Percentiles rank a stretch among this genome's conserved stretches.
These are phyloP conservation scores for Nakaseomyces uthaithaninus DNA, from an alignment of 1,139 yeast species.

Conservation along the genomic window DNA sequence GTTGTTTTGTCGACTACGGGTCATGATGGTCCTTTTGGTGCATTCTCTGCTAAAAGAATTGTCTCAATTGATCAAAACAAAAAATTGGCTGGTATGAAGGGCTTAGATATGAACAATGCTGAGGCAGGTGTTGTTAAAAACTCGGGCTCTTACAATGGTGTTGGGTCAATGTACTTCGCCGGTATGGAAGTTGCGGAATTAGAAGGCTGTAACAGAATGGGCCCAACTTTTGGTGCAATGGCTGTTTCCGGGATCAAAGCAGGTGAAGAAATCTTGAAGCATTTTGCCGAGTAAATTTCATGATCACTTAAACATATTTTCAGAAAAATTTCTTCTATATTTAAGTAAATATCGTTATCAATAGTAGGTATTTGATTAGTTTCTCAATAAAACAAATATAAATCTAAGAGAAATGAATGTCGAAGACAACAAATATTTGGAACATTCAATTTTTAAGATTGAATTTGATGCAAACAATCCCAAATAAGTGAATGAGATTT, in stretches of 20 bases:
- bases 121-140: constrained; percentile 71
- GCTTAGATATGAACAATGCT: constrained; percentile 70
- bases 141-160: constrained; percentile 51
- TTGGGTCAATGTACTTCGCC: constrained; percentile 65
- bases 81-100: constrained; percentile 65
- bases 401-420: no score
- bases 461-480: no score
- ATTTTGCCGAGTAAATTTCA: constrained; percentile 21
- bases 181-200: constrained; percentile 79
- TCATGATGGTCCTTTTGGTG: constrained; percentile 81
- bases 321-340: no score
- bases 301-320: no score
- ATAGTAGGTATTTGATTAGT: no score
- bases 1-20: constrained; percentile 69
- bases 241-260: constrained; percentile 70
- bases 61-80: constrained; percentile 38
- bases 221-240: constrained; percentile 82
- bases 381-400: no score
- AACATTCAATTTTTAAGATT: no score
- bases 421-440: no score
- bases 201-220: constrained; percentile 75
- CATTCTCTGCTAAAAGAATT: constrained; percentile 60
- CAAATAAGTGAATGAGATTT: no score
- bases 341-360: no score
- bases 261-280: constrained; percentile 43